Evolutionary conservation across 441 rosid species (phyloP), one percentile per base, ranked within the genome.

Genomic region (Capsella rubella): DNA sequence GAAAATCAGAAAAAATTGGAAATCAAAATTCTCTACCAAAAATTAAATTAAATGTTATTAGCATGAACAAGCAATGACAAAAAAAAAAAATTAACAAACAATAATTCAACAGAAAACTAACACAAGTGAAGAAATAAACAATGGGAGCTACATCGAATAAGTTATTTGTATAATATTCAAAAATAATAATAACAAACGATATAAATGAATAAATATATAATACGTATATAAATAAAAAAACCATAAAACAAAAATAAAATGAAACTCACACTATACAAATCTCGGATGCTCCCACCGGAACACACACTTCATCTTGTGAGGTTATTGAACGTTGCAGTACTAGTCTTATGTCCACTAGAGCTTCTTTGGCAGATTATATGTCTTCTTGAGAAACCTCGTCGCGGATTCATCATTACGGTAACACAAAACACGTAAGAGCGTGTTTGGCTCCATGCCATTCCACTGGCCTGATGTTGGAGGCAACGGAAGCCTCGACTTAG

Each of bases 381-480:
- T 87, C 71, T 93, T 95, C 88, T 89, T 95, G 0, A 93, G 93
- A 78, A 93, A 93, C 77, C 64, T 93, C 13, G 97, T 67, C 0
- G 98, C 97, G 16, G 89, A 76, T 28, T 93, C 97, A 49, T 95
- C 99, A 28, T 93, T 87, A 67, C 99, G 90, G 73, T 87, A 87
- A 73, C 99, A 95, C 73, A 95, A 73, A 46, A 92, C 88, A 0
- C 98, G 93, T 13, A 95, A 87, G 65, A 95, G 84, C 0, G 96
- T 93, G 84, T 95, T 93, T 21, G 98, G 90, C 34, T 95, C 98
- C 4, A 89, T 85, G 25, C 93, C 91, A 67, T 83, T 87, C 99
- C 99, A 95, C 73, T 93, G 89, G 53, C 97, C 95, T n/a, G 96
- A 82, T 35, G 98, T 91, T 49, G 93, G 88, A 53, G 95, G 99